Evolutionary conservation across 306 rosid genomes (phyloP), one percentile per base, ranked within the genome.

Genomic region (Citrullus colocynthis): DNA sequence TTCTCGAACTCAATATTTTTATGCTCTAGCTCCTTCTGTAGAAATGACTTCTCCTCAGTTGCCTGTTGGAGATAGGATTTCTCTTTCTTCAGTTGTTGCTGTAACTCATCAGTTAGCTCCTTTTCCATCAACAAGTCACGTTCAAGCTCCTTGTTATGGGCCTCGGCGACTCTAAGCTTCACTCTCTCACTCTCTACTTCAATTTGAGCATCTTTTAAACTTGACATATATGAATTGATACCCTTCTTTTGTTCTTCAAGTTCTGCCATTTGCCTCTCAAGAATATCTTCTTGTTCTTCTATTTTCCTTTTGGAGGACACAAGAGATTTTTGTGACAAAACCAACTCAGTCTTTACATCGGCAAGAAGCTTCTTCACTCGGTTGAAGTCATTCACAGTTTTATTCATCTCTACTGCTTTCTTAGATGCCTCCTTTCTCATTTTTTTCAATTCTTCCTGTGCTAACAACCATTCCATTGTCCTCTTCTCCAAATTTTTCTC

Each of bases 291-390:
- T 74, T 93, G 97, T 71, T 82, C 92, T 82, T 87, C 88, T 91
- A 85, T 89, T 87, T 86, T 90, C 80, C 83, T 65, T 79, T 93
- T 83, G 57, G 97, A 90, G 76, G 87, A 85, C 11, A 87, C 81
- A 59, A 95, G 83, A 34, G 96, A 85, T 76, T 90, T 91, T 88
- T 91, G 99, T 78, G 99, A 92, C 32, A 90, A 90, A 85, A 92
- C 93, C 85, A 92, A 81, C 74, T 89, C 99, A 20, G 85, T 88
- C 84, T 93, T 93, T 74, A 87, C 92, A 37, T 84, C 92, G 63
- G 49, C 36, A 32, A 95, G 93, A 86, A 95, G 90, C 78, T 81
- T 85, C 87, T 91, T 92, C 84, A 88, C 89, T 83, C 90, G 86
- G 80, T 78, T 79, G 78, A 89, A 95, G 82, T 92, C 90, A 61